These are phyloP conservation scores for Podila minutissima DNA, from an alignment of 192 early-diverging fungal species.

Conservation along the genomic window DNA sequence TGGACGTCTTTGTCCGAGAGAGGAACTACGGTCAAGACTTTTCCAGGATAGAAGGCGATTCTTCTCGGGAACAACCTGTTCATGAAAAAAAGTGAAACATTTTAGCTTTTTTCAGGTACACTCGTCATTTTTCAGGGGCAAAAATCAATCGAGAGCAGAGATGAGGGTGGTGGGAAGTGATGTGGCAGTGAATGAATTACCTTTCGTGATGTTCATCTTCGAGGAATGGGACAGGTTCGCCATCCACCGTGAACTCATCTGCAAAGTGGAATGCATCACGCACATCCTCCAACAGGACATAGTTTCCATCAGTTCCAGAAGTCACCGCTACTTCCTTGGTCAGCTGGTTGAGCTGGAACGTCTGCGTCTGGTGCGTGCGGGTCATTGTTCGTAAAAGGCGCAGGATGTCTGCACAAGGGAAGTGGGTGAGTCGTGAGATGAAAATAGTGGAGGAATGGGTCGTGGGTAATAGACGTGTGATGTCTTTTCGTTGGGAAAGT, in stretches of 20 bases:
- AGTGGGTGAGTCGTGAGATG: not conserved
- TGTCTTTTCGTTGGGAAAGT: too few species aligned
- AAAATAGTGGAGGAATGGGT: not conserved
- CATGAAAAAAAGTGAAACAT: not conserved
- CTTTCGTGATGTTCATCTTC: slow-evolving; percentile 20
- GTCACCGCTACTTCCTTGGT: slow-evolving; percentile 11
- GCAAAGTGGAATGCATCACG: slow-evolving; percentile 26
- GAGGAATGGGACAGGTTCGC: slow-evolving; percentile 25
- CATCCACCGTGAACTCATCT: slow-evolving; percentile 21
- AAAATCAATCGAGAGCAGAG: not conserved
- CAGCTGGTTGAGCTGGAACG: slow-evolving; percentile 16
- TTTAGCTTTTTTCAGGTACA: not conserved
- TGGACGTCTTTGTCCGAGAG: not conserved
- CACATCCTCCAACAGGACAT: slow-evolving; percentile 33
- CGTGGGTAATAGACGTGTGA: not conserved
- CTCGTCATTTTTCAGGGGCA: not conserved
- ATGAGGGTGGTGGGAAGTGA: not conserved
- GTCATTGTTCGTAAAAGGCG: not conserved
- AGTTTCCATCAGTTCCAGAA: slow-evolving; percentile 4
- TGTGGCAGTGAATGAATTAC: not conserved
- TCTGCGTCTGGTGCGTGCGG: too few species aligned
- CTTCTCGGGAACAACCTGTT: slow-evolving; percentile 26
- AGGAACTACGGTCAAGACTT: slow-evolving; percentile 19
- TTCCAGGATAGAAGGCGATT: slow-evolving; percentile 24
- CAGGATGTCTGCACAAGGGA: not conserved